Conservation (phyloP, 1,139 yeast genomes). For the Suhomyces wounanorum region DNA sequence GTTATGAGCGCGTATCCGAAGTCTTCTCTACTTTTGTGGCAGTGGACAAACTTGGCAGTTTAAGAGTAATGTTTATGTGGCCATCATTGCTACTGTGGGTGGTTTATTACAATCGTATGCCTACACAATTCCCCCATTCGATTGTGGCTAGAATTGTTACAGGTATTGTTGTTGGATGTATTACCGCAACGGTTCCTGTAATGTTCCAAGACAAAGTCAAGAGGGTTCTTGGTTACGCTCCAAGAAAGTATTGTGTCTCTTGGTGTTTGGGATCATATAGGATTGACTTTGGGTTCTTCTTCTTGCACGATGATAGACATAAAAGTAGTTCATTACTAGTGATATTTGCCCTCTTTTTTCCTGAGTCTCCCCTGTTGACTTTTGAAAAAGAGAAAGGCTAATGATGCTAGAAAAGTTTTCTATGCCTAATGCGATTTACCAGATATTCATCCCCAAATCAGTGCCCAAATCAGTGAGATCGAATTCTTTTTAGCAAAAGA, state of each 20-base stretch:
- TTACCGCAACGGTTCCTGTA: conserved; percentile 43
- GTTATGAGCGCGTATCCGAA: conserved; percentile 20
- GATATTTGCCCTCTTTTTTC: conserved; percentile 17
- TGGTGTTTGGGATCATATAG: conserved; percentile 25
- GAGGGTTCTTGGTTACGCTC: conserved; percentile 39
- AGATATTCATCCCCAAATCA: conserved; percentile 25
- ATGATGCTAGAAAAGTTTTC: conserved; percentile 52
- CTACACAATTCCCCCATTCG: conserved; percentile 34
- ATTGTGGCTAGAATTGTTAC: conserved; percentile 45
- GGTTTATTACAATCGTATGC: conserved; percentile 41
- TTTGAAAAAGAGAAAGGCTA: conserved; percentile 34
- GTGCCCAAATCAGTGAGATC: conserved; percentile 35
- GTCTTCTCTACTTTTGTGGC: conserved; percentile 39
- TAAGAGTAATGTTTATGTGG: conserved; percentile 35
- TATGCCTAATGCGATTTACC: conserved; percentile 45
- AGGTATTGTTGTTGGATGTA: conserved; percentile 43
- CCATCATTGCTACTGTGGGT: conserved; percentile 37
- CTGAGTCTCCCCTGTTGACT: conserved; percentile 30
- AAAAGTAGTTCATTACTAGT: conserved; percentile 16
- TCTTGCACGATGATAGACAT: conserved; percentile 21
- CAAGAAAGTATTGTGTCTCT: conserved; percentile 39
- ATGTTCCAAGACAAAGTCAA: conserved; percentile 34
- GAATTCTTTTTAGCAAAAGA: conserved; percentile 32
- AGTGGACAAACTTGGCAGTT: conserved; percentile 39
- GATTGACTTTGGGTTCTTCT: conserved; percentile 48